Evolutionary conservation across 2,329 filamentous ascomycete species (phyloP), one percentile per base, ranked within the genome.

Genomic region (Neurospora sp.): DNA sequence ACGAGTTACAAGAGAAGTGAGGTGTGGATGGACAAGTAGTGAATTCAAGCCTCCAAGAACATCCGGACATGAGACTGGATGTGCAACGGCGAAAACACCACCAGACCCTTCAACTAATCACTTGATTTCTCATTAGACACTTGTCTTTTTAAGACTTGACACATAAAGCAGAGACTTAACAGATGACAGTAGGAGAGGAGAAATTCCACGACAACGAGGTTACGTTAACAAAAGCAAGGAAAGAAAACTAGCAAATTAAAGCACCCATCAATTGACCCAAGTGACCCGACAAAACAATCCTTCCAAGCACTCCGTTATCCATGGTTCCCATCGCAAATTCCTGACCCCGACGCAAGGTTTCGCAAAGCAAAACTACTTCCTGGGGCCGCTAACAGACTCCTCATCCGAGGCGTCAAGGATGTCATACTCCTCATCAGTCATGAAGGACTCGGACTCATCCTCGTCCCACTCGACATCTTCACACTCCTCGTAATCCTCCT

Each of bases 391-490:
- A 68, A 88, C 79, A 74, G 87, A 91, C 79, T 98, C 95, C 79
- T 97, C 92, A 75, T 98, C 95, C 71, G 93, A 97, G 62, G 93
- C 95, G 82, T 97, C 93, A 66, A 98, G 88, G 74, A 98, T 94
- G 77, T 99, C 96, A 79, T 98, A 99, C 82, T 99, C 96, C 80
- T 98, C 96, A 73, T 99, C 96, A 0, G 96, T 98, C 84, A 97
- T 82, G 84, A 97, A 97, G 13, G 90, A 92, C 13, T 89, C 88
- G 1, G 85, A 86, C n/a, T 81, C 83, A 52, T 88, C 85, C 43
- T 83, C 83, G n/a, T 80, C 81, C 84, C 86, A 89, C 66, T 90
- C 89, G n/a, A 88, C 87, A 42, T 83, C 84, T 69, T 85, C 83
- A 72, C 83, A 84, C 67, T 87, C 84, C 73, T 85, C 84, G 66